phyloP scores from a whole-genome alignment of 371 early-diverging fungal genomes.

The Umbelopsis sp. region DNA sequence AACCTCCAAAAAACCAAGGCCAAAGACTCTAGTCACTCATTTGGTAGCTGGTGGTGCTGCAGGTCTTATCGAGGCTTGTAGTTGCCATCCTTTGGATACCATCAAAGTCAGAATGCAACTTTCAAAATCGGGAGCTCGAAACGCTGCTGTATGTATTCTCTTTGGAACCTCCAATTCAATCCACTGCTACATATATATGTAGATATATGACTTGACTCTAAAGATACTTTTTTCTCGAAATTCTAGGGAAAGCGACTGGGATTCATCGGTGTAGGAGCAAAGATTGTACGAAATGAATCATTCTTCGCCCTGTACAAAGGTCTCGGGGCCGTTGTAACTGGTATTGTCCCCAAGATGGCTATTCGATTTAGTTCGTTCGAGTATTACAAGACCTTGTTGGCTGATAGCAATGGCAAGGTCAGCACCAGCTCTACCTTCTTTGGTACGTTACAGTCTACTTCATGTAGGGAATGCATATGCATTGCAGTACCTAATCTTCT shows the following conservation, averaged over 20 bases:
- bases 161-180: not conserved
- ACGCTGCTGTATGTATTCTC: slow-evolving; percentile 41
- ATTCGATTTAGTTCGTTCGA: slow-evolving; percentile 98
- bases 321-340: slow-evolving; percentile 95
- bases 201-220: too few species aligned
- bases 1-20: not conserved
- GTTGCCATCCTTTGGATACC: slow-evolving; percentile 97
- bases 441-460: slow-evolving; percentile 53
- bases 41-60: slow-evolving; percentile 92
- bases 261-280: slow-evolving; percentile 84
- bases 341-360: slow-evolving; percentile 99
- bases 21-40: slow-evolving; percentile 52
- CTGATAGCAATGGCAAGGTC: slow-evolving; percentile 71
- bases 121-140: slow-evolving; percentile 53
- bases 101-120: slow-evolving; percentile 96
- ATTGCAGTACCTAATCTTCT: not conserved
- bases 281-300: slow-evolving; percentile 89
- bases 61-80: slow-evolving; percentile 91
- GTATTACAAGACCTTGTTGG: slow-evolving; percentile 85
- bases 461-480: not conserved
- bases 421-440: slow-evolving; percentile 79
- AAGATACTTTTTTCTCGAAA: not conserved
- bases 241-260: slow-evolving; percentile 51
- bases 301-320: slow-evolving; percentile 95
- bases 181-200: too few species aligned